Conservation (phyloP, 2,329 filamentous ascomycete species). For the Penicillium psychrosexuale region DNA sequence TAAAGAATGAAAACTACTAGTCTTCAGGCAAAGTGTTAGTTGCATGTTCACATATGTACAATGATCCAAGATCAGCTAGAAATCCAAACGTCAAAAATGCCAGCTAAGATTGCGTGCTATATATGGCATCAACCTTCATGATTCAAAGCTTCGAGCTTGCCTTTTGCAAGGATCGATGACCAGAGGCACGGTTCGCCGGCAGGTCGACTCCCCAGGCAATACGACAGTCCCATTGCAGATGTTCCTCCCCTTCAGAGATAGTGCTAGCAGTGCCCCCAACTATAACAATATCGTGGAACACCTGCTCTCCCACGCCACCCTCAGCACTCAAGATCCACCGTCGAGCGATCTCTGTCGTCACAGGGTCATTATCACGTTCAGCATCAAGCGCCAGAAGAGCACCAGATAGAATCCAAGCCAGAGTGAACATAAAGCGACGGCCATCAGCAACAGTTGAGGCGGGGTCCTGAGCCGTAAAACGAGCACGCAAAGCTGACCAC, state of each 20-base stretch:
- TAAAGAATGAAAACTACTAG: too few species aligned
- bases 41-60: not conserved
- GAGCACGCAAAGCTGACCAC: constrained; percentile 19
- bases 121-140: not conserved
- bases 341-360: constrained; percentile 35
- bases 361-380: constrained; percentile 30
- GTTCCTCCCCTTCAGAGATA: constrained; percentile 9
- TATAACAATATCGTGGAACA: constrained; percentile 24
- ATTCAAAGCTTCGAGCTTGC: constrained; percentile 9
- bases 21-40: not conserved
- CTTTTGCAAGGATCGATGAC: constrained; percentile 23
- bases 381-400: constrained; percentile 41
- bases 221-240: constrained; percentile 22
- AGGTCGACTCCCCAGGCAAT: constrained; percentile 24
- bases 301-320: constrained; percentile 31
- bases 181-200: constrained; percentile 18
- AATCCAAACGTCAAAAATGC: not conserved
- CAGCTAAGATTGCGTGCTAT: too few species aligned
- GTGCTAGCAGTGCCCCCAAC: not conserved
- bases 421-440: constrained; percentile 34
- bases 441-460: constrained; percentile 28
- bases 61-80: not conserved
- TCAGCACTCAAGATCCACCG: constrained; percentile 37
- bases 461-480: constrained; percentile 16
- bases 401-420: constrained; percentile 38